These are phyloP conservation scores for Ceratobasidium sp. DNA, from an alignment of 1,284 basidiomycete species.

Conservation along the genomic window DNA sequence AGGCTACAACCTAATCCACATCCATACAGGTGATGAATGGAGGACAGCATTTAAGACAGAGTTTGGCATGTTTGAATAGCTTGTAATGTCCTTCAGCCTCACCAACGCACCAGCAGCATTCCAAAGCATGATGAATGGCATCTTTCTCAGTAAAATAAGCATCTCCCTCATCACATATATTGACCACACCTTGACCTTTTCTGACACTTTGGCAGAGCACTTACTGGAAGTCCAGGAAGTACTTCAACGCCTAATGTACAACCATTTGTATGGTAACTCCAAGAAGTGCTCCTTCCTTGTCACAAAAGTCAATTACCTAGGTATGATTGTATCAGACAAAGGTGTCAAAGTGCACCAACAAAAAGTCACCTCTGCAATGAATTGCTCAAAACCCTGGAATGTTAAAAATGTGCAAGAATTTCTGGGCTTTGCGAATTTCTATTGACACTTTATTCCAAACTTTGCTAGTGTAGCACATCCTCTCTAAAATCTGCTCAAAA, in stretches of 20 bases:
- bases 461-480: conserved; percentile 45
- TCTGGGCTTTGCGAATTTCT: conserved; percentile 50
- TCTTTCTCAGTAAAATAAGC: conserved; percentile 36
- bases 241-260: conserved; percentile 38
- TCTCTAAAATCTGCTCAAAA: conserved; percentile 43
- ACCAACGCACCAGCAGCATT: conserved; percentile 40
- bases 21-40: conserved; percentile 46
- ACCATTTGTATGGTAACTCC: conserved; percentile 40
- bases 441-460: conserved; percentile 45
- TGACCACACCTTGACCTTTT: conserved; percentile 52
- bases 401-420: conserved; percentile 49
- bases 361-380: conserved; percentile 45
- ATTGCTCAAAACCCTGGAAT: conserved; percentile 48
- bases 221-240: conserved; percentile 43
- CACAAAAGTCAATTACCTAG: conserved; percentile 46
- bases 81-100: conserved; percentile 35
- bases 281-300: conserved; percentile 45
- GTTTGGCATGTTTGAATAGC: neutral
- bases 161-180: conserved; percentile 44
- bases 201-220: conserved; percentile 52
- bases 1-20: conserved; percentile 47
- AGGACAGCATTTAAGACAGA: conserved; percentile 49
- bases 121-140: conserved; percentile 43
- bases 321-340: conserved; percentile 42
- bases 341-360: conserved; percentile 44